Evolutionary conservation across 192 early-diverging fungal species (phyloP).

Genomic region (Allomyces javanicus): DNA sequence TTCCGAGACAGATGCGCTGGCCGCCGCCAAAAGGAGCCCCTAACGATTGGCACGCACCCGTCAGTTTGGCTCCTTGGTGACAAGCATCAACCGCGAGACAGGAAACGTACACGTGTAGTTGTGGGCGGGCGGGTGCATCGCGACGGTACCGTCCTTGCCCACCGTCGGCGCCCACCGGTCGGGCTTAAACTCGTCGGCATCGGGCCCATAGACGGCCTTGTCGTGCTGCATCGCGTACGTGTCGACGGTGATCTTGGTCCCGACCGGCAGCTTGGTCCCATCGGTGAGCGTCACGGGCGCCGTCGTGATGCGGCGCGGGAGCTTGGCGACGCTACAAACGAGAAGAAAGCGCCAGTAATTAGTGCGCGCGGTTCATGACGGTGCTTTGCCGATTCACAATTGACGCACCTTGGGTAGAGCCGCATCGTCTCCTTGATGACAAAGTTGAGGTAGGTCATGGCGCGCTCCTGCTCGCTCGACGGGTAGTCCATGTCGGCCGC

Average conservation of each 20-base stretch:
- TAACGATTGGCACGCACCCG: not conserved
- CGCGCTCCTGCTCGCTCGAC: not conserved
- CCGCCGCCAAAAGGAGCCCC: constrained; percentile 35
- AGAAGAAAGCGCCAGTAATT: too few relatives aligned
- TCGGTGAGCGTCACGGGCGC: not conserved
- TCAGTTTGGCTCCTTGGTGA: not conserved
- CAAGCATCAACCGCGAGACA: constrained; percentile 6
- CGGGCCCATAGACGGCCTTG: not conserved
- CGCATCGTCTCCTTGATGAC: constrained; percentile 1
- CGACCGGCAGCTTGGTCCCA: not conserved
- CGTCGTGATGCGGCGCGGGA: not conserved
- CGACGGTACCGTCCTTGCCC: constrained; percentile 9
- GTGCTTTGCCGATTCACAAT: too few relatives aligned
- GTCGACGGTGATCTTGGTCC: not conserved
- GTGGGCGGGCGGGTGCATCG: constrained; percentile 17
- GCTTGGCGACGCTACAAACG: not conserved
- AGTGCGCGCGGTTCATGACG: too few relatives aligned
- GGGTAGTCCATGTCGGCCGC: not conserved
- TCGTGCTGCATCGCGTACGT: not conserved
- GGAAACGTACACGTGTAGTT: constrained; percentile 26
- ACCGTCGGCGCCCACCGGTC: constrained; percentile 8
- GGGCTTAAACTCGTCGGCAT: not conserved
- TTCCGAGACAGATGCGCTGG: constrained; percentile 30
- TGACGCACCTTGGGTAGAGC: not conserved
- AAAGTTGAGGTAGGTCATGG: not conserved